Percentiles rank a stretch among this genome's conserved stretches.
Conservation (phyloP, 2,329 filamentous ascomycete species). For the Xylariaceae sp. region DNA sequence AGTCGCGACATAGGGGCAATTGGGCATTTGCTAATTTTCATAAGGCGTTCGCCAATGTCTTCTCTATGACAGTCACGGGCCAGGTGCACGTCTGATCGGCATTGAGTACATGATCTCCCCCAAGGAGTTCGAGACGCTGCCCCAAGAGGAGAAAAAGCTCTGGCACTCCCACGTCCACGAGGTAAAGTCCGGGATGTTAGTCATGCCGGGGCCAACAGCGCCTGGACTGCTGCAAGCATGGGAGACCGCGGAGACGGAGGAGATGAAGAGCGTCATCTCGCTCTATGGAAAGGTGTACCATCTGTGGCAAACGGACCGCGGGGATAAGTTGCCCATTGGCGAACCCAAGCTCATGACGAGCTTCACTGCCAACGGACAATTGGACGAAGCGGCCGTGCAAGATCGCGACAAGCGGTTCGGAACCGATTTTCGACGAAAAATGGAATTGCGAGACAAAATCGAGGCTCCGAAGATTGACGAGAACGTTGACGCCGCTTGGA, state of each 20-base stretch:
- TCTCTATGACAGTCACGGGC: constrained; percentile 66
- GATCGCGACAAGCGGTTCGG: constrained; percentile 44
- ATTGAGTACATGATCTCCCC: constrained; percentile 84
- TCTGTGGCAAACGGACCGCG: constrained; percentile 77
- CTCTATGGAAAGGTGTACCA: constrained; percentile 83
- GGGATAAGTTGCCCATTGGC: constrained; percentile 52
- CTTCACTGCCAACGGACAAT: constrained; percentile 44
- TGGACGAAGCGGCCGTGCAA: constrained; percentile 39
- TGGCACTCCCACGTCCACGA: constrained; percentile 78
- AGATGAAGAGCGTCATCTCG: constrained; percentile 70
- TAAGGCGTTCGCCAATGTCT: constrained; percentile 76
- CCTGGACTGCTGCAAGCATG: constrained; percentile 55
- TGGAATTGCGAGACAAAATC: constrained; percentile 39
- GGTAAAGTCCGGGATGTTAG: constrained; percentile 72
- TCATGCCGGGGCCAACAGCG: constrained; percentile 59
- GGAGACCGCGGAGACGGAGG: constrained; percentile 70
- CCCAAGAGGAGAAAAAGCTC: constrained; percentile 60
- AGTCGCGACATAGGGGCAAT: background rate
- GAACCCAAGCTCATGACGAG: constrained; percentile 51
- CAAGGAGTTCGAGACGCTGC: constrained; percentile 60
- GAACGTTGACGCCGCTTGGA: constrained; percentile 29
- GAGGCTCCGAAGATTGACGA: constrained; percentile 38
- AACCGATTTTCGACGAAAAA: constrained; percentile 41
- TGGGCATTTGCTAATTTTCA: background rate
- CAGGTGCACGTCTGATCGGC: constrained; percentile 69